phyloP scores from a whole-genome alignment of 345 rosid genomes.

The Camelina neglecta region DNA sequence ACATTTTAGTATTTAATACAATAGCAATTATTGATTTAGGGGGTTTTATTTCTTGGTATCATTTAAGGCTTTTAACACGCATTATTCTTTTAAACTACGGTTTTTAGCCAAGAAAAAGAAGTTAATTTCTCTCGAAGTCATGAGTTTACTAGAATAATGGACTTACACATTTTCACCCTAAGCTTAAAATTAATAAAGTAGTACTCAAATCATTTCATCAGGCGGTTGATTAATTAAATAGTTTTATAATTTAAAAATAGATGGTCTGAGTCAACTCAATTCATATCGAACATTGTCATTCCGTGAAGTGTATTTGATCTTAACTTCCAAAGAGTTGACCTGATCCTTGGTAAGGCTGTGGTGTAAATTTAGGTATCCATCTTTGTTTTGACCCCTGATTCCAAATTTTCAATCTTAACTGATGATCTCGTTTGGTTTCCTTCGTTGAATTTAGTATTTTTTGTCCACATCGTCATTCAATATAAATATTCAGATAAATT shows the following conservation, averaged over 20 bases:
- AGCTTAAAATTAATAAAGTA: neutral
- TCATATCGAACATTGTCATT: conserved; percentile 16
- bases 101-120: neutral
- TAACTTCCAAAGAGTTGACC: conserved; percentile 34
- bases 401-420: conserved; percentile 4
- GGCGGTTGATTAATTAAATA: neutral
- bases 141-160: neutral
- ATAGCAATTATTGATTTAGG: neutral
- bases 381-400: conserved; percentile 22
- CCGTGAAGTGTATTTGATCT: neutral
- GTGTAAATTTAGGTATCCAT: conserved; percentile 16
- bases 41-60: neutral
- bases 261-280: conserved; percentile 21
- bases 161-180: neutral
- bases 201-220: neutral
- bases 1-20: neutral
- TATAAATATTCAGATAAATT: neutral
- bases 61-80: neutral
- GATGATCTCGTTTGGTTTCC: conserved; percentile 10
- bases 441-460: conserved; percentile 23
- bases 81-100: neutral
- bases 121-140: neutral
- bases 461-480: conserved; percentile 10
- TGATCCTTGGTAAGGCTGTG: conserved; percentile 10
- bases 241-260: neutral